Base-by-base conservation (phyloP, 1,284 basidiomycete species). In the Tetrapyrgos nigripes region DNA sequence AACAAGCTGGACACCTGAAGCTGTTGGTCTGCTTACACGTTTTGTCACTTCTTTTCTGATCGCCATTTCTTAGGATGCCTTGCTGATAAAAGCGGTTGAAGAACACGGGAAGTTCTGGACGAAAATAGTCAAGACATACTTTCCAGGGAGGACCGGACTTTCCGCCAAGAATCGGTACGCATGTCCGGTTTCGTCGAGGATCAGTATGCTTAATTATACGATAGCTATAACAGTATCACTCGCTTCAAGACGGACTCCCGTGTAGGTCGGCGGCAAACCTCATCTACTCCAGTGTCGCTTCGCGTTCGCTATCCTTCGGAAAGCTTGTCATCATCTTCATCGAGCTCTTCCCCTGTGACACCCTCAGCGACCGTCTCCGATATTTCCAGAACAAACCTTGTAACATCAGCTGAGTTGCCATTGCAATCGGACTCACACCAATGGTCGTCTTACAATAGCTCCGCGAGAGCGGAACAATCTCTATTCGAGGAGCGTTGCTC, bases 1-100 rank as follows among this genome's bases (percentile, higher is more conserved):
- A 52, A 81, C 81, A 17, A 79, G 79, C 14, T 85, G 83, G 83
- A 77, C 80, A 17, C 69, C 79, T 23, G 81, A 84, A 64, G 76
- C 79, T 59, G 82, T 81, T 66, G 62, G 76, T 65, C 49, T 19
- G 11, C 9, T 56, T 8, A 19, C 9, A n/a, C 24, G 19, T 13
- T 29, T 28, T 28, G 1, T 31, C 14, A 29, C 24, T 29, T 17
- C 28, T 14, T 26, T 40, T 24, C 24, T 44, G 19, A 29, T 44
- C 40, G 13, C 23, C 17, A 26, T 40, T 50, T 40, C 19, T 4
- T 21, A 56, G 50, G 69, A 71, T 47, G 62, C 57, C 9, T 51
- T 62, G 17, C 60, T 71, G 17, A 58, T 69, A 26, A 58, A 63
- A 31, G 68, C 66, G 24, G 69, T 71, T 26, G 61, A 66, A 43